Percentiles rank a stretch among this genome's conserved stretches.
Evolutionary conservation across 73 alveolate species (phyloP).

Genomic region (Stentor coeruleus): DNA sequence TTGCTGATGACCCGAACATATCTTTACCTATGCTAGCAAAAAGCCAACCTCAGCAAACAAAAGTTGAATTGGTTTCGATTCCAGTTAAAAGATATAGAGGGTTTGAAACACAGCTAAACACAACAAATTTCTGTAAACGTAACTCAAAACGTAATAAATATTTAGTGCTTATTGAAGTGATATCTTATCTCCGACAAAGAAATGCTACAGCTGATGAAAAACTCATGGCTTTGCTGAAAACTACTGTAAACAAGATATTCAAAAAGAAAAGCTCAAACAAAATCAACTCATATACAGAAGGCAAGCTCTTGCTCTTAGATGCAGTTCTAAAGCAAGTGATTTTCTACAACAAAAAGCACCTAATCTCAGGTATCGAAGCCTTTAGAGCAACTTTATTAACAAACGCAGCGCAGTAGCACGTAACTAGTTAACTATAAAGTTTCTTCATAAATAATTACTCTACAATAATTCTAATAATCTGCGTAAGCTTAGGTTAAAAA

Average conservation of each 20-base stretch:
- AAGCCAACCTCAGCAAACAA: background rate
- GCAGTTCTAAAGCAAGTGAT: background rate
- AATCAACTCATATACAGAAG: constrained; percentile 15
- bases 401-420: too few species aligned
- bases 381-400: background rate
- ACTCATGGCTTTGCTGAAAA: background rate
- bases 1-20: constrained; percentile 14
- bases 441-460: too few species aligned
- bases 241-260: background rate
- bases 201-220: constrained; percentile 2
- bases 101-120: background rate
- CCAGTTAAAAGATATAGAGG: constrained; percentile 22
- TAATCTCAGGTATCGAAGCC: constrained; percentile 7
- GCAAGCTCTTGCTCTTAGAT: background rate
- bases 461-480: background rate
- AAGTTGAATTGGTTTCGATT: background rate
- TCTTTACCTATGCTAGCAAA: background rate
- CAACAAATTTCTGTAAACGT: background rate
- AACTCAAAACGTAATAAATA: constrained; percentile 12
- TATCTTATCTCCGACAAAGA: constrained; percentile 15
- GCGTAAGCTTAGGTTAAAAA: background rate
- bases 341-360: background rate
- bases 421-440: too few species aligned
- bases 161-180: background rate
- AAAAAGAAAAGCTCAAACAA: background rate